Evolutionary conservation across 139 green algal species (phyloP), one percentile per base, ranked within the genome.

Genomic region (Monoraphidium neglectum): DNA sequence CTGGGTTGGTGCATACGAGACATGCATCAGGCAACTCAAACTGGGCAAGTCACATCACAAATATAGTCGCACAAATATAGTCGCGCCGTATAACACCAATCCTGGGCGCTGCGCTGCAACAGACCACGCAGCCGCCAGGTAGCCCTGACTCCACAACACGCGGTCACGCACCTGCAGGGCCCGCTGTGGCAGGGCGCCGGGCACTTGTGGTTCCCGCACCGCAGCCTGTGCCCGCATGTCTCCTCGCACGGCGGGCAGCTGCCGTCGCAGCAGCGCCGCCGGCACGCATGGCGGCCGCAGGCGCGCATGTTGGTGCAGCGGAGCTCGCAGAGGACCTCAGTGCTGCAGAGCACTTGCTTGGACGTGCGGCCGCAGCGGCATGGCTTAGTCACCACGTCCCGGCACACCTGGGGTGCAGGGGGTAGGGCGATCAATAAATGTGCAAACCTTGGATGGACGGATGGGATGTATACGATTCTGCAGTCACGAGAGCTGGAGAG

Each of bases 141-240:
- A 16, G 23, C n/a, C 15, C 32, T 35, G 23, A 3, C 23, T 38
- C 6, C 43, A 3, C n/a, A 32, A 13, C 4, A 36, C 43, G 15
- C 43, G 60, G 10, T 15, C 46, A 37, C 47, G 18, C 56, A 86
- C 71, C 81, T 82, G 86, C 93, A 97, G 6, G 88, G 79, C 1
- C 91, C 93, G 23, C 63, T 76, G 76, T 97, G 92, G 80, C 90
- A 96, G 15, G 90, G 81, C 26, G 90, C 85, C 2, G 85, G 88
- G 80, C 90, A 95, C 57, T 86, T 87, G 88, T 97, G 92, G 83
- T 95, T 96, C 49, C 92, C 83, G 63, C 93, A 97, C 36, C 82
- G 79, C 59, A 97, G 82, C 77, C 84, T 80, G 16, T 82, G 74
- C 13, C 83, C 84, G 72, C 93, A 97, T 28, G 88, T 78, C 80